Evolutionary conservation across 208 protist species (phyloP).

Genomic region (Trypanosoma mega): DNA sequence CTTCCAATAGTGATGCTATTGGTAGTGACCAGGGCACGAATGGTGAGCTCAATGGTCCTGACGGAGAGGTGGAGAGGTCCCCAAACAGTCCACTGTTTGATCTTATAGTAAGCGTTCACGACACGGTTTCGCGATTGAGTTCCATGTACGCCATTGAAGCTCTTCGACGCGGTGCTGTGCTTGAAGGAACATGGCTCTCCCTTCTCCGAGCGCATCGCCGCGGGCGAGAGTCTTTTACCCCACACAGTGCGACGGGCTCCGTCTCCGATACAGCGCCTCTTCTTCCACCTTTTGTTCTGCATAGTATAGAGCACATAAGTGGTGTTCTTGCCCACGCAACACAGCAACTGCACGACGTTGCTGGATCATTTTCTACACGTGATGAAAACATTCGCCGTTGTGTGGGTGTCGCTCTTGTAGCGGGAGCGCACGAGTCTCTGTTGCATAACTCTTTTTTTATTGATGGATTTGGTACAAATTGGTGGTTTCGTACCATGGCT

Average conservation of each 20-base stretch:
- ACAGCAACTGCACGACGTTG: conserved; percentile 19
- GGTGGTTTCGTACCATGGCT: conserved; percentile 27
- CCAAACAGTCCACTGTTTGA: conserved; percentile 31
- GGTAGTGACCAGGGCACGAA: background rate
- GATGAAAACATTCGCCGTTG: conserved; percentile 24
- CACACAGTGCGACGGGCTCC: background rate
- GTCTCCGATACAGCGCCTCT: background rate
- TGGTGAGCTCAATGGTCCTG: background rate
- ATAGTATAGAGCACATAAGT: conserved; percentile 18
- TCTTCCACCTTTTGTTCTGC: conserved; percentile 19
- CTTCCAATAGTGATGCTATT: background rate
- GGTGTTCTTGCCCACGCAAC: conserved; percentile 9
- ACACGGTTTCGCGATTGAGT: conserved; percentile 15
- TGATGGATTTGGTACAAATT: conserved; percentile 24
- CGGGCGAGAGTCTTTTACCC: background rate
- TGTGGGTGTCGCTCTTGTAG: conserved; percentile 20
- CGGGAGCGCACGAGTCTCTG: conserved; percentile 20
- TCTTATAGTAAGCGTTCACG: conserved; percentile 13
- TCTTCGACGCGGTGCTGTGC: conserved; percentile 1
- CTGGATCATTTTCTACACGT: conserved; percentile 12
- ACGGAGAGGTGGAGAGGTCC: background rate
- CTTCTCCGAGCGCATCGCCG: conserved; percentile 15
- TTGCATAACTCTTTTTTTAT: conserved; percentile 22
- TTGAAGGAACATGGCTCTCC: conserved; percentile 21
- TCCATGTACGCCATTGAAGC: conserved; percentile 14